Conservation (phyloP, 1,284 basidiomycete species). For the Amylostereum chailletii region DNA sequence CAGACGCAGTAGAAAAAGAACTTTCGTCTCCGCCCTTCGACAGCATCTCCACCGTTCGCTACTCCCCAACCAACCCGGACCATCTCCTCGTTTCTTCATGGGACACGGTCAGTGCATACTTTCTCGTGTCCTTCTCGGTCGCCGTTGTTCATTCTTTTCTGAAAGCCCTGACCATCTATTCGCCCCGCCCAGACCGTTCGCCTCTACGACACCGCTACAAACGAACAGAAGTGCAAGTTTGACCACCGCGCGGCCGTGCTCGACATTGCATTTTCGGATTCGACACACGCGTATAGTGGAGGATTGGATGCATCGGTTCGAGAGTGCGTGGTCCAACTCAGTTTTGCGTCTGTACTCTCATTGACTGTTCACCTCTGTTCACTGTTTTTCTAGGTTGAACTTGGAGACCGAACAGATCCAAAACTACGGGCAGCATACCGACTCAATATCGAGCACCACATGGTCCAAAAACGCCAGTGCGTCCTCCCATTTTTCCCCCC, state of each 20-base stretch:
- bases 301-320: conserved; percentile 69
- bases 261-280: conserved; percentile 57
- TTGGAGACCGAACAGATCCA: conserved; percentile 51
- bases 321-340: conserved; percentile 36
- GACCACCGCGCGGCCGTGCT: conserved; percentile 73
- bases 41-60: conserved; percentile 72
- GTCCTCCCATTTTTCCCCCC: conserved; percentile 15
- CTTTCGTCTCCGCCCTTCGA: conserved; percentile 76
- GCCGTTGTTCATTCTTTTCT: conserved; percentile 5
- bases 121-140: neutral
- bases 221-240: conserved; percentile 65
- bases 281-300: conserved; percentile 59
- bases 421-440: conserved; percentile 59
- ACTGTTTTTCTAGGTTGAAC: conserved; percentile 40
- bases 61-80: conserved; percentile 72
- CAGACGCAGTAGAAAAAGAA: conserved; percentile 27
- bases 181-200: conserved; percentile 54
- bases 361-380: conserved; percentile 2
- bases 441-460: conserved; percentile 56
- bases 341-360: neutral
- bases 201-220: conserved; percentile 57
- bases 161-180: conserved; percentile 4
- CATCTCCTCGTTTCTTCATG: conserved; percentile 78
- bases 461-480: conserved; percentile 46
- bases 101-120: conserved; percentile 65